These are phyloP conservation scores for Raffaelea arxii DNA, from an alignment of 2,329 filamentous ascomycete species.

Conservation along the genomic window DNA sequence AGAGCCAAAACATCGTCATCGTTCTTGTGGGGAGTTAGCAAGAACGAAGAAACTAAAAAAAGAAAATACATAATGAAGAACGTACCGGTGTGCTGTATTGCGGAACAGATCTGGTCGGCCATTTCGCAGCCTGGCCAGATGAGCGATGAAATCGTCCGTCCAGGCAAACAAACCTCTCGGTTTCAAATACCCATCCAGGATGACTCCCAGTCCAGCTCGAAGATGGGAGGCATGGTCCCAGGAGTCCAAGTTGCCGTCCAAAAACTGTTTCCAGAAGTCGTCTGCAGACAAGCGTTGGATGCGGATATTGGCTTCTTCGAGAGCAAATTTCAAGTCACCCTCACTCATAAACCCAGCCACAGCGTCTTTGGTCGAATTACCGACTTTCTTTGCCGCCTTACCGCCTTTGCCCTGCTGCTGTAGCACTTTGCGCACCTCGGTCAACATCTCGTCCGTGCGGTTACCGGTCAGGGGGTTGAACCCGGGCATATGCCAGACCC, in stretches of 20 bases:
- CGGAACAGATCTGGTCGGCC: background rate
- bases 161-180: background rate
- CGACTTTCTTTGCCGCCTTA: background rate
- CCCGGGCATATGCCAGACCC: background rate
- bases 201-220: background rate
- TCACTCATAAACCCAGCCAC: too few relatives aligned
- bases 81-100: constrained; percentile 1
- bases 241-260: background rate
- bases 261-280: background rate
- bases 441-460: background rate
- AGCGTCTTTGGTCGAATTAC: background rate
- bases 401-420: background rate
- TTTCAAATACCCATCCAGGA: background rate
- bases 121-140: background rate
- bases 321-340: too few relatives aligned
- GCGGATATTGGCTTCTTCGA: background rate
- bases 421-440: background rate
- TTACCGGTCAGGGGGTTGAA: background rate
- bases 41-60: background rate
- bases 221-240: background rate
- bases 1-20: constrained; percentile 1
- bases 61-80: background rate
- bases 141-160: background rate
- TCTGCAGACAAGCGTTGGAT: background rate
- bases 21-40: too few relatives aligned